phyloP scores from a whole-genome alignment of 2,329 filamentous ascomycete genomes.

The Botryosphaeria dothidea region DNA sequence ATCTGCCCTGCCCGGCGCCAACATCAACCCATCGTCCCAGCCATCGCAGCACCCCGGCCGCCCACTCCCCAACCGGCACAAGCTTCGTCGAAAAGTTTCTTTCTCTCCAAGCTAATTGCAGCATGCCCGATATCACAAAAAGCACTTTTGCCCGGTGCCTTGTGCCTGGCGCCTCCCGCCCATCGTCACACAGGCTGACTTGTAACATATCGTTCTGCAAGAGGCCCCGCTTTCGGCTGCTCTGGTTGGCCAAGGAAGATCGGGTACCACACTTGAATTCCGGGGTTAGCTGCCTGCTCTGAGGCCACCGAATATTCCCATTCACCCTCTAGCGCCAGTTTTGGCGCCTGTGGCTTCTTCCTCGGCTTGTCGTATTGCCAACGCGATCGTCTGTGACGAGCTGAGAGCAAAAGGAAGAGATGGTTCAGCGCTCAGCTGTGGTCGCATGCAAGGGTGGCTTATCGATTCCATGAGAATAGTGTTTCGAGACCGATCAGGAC shows the following conservation, averaged over 20 bases:
- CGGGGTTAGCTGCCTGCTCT: not conserved
- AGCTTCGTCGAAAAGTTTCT: not conserved
- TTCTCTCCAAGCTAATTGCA: not conserved
- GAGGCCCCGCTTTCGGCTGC: not conserved
- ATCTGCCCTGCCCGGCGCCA: conserved; percentile 3
- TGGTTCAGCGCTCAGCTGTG: no score
- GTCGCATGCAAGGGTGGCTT: no score
- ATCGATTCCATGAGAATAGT: no score
- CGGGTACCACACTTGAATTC: not conserved
- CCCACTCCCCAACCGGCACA: not conserved
- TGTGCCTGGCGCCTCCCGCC: not conserved
- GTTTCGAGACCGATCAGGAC: no score
- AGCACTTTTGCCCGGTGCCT: not conserved
- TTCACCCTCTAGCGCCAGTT: not conserved
- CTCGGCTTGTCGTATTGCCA: no score
- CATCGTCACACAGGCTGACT: not conserved
- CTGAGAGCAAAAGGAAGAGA: no score
- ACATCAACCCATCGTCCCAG: conserved; percentile 1
- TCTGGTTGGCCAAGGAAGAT: not conserved
- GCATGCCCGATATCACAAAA: not conserved
- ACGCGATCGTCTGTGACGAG: no score
- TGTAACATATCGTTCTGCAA: not conserved
- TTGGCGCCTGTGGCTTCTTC: not conserved
- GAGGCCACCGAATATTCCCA: not conserved
- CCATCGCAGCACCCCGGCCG: not conserved